Percentiles rank a stretch among this genome's conserved stretches.
These are phyloP conservation scores for Lodderomyces margitis DNA, from an alignment of 1,139 yeast species.

Conservation along the genomic window DNA sequence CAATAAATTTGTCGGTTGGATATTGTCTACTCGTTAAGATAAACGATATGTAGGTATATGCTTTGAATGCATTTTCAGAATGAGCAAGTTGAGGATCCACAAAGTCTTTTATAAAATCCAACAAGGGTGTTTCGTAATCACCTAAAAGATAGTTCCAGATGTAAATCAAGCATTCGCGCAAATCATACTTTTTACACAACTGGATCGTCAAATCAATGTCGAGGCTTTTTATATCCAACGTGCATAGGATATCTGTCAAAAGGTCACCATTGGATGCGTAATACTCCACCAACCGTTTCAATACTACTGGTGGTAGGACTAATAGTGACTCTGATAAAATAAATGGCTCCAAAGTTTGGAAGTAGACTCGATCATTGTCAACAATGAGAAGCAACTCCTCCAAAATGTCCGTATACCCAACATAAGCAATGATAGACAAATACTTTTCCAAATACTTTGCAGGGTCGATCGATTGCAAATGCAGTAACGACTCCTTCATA, in stretches of 20 bases:
- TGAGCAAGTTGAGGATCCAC: slow-evolving; percentile 10
- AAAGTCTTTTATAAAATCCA: slow-evolving; percentile 50
- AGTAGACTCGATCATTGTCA: slow-evolving; percentile 38
- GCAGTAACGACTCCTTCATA: slow-evolving; percentile 49
- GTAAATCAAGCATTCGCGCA: slow-evolving; percentile 62
- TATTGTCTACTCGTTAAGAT: slow-evolving; percentile 75
- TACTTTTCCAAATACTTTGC: slow-evolving; percentile 10
- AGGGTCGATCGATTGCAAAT: slow-evolving; percentile 18
- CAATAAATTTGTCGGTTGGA: slow-evolving; percentile 61
- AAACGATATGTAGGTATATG: slow-evolving; percentile 63
- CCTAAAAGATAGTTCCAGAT: slow-evolving; percentile 64
- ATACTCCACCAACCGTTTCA: slow-evolving; percentile 55
- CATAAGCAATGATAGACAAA: slow-evolving; percentile 19
- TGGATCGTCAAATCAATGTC: slow-evolving; percentile 71
- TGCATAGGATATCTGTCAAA: slow-evolving; percentile 65
- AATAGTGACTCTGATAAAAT: slow-evolving; percentile 47
- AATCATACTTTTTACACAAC: slow-evolving; percentile 52
- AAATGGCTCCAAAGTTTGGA: slow-evolving; percentile 49
- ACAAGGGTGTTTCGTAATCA: slow-evolving; percentile 68
- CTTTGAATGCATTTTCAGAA: slow-evolving; percentile 28
- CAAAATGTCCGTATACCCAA: slow-evolving; percentile 30
- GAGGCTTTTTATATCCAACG: slow-evolving; percentile 60
- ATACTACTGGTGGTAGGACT: slow-evolving; percentile 58
- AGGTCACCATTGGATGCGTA: slow-evolving; percentile 46
- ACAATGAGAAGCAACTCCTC: slow-evolving; percentile 55